Conservation (phyloP, 139 green algal genomes). For the Penium margaritaceum region DNA sequence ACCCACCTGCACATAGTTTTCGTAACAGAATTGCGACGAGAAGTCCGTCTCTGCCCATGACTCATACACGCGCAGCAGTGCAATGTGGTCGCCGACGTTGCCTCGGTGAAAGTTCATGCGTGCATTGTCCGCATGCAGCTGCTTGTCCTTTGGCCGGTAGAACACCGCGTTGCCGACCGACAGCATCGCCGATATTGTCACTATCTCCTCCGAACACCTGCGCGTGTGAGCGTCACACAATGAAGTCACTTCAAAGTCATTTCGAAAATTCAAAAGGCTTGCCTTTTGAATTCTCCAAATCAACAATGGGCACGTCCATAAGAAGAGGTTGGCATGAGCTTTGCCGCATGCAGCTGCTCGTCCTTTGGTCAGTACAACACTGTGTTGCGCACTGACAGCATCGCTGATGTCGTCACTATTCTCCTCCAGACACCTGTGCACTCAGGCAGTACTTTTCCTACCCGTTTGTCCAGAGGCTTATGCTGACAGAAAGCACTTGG, state of each 20-base stretch:
- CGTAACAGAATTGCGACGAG: conserved; percentile 82
- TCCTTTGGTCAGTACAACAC: conserved; percentile 97
- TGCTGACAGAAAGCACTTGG: too few species aligned
- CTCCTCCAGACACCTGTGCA: too few species aligned
- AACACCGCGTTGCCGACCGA: conserved; percentile 81
- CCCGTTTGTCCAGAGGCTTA: too few species aligned
- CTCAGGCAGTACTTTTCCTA: too few species aligned
- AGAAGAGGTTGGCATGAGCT: too few species aligned
- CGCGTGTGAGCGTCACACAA: too few species aligned
- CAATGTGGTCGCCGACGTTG: conserved; percentile 85
- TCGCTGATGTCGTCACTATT: conserved; percentile 84
- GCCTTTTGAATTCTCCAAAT: too few species aligned
- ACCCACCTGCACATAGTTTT: conserved; percentile 81
- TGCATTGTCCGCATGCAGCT: conserved; percentile 83
- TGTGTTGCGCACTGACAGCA: conserved; percentile 79
- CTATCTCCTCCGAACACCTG: conserved; percentile 77
- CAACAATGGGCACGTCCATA: too few species aligned
- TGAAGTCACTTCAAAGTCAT: too few species aligned
- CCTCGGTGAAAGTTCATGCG: conserved; percentile 75
- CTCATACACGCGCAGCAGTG: conserved; percentile 56
- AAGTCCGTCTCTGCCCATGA: conserved; percentile 82
- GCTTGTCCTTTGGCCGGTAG: conserved; percentile 95
- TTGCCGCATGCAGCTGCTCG: too few species aligned
- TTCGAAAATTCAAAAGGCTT: too few species aligned
- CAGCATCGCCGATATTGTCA: conserved; percentile 87